These are phyloP conservation scores for Huntiella omanensis DNA, from an alignment of 2,329 filamentous ascomycete species.

Conservation along the genomic window DNA sequence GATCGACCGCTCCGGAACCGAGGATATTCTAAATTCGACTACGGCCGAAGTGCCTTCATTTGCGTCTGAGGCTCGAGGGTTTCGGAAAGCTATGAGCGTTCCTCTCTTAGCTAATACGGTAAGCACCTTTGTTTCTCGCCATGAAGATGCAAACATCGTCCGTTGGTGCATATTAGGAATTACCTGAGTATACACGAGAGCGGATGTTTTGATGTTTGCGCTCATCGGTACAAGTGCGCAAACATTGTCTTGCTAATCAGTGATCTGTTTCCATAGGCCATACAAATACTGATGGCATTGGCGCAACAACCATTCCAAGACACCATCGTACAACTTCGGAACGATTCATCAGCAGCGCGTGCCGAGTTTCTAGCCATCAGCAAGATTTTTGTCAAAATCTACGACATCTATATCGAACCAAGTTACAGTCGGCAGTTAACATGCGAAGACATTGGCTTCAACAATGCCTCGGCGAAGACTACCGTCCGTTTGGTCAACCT, in stretches of 20 bases:
- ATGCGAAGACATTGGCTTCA: conserved; percentile 21
- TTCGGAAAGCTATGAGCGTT: conserved; percentile 21
- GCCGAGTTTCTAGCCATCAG: conserved; percentile 19
- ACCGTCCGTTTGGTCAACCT: conserved; percentile 11
- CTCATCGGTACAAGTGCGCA: background rate
- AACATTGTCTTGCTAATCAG: conserved; percentile 1
- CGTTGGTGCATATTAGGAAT: background rate
- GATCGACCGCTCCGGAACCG: conserved; percentile 16
- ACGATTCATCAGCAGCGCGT: conserved; percentile 18
- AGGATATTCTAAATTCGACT: conserved; percentile 16
- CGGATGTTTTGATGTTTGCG: background rate
- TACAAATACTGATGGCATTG: conserved; percentile 21
- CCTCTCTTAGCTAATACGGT: conserved; percentile 24
- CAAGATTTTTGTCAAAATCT: conserved; percentile 18
- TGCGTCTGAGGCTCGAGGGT: conserved; percentile 20
- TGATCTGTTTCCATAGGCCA: conserved; percentile 14
- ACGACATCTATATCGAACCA: conserved; percentile 19
- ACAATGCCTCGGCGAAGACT: conserved; percentile 16
- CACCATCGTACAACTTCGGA: conserved; percentile 16
- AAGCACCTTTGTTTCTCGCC: conserved; percentile 13
- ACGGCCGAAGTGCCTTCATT: conserved; percentile 16
- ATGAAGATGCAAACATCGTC: too few species aligned
- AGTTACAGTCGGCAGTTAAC: conserved; percentile 16
- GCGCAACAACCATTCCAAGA: conserved; percentile 18
- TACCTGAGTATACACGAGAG: background rate